Evolutionary conservation across 176 grass and related monocot genomes (phyloP).

Genomic region (Avena eriantha): DNA sequence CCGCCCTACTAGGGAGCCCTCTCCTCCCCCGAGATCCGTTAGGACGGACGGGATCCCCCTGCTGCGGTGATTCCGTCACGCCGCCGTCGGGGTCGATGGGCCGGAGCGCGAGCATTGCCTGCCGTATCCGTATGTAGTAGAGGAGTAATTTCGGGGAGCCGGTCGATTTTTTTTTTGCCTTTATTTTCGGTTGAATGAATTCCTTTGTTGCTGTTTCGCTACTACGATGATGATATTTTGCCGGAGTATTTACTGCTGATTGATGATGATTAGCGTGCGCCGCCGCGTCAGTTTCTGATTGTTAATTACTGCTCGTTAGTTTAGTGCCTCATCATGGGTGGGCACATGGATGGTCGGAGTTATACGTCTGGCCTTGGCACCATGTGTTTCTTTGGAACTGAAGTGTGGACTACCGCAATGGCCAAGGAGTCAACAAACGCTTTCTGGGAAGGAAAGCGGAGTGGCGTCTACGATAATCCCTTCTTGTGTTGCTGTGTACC

Average conservation of each 20-base stretch:
- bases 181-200: background rate
- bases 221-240: background rate
- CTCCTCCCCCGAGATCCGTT: background rate
- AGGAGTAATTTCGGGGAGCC: background rate
- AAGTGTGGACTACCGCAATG: background rate
- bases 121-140: background rate
- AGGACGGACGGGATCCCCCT: too few relatives aligned
- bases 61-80: background rate
- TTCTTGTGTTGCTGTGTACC: background rate
- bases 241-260: background rate
- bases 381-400: constrained; percentile 6
- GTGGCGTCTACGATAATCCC: constrained; percentile 47
- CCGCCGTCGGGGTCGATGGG: background rate
- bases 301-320: background rate
- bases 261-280: background rate
- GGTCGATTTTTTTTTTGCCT: background rate
- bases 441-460: background rate
- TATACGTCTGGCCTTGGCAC: constrained; percentile 1
- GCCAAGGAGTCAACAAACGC: constrained; percentile 29
- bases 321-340: background rate
- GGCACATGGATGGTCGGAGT: constrained; percentile 37
- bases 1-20: background rate
- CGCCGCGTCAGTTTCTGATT: background rate
- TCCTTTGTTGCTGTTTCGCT: background rate
- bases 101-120: background rate